These are phyloP conservation scores for Pestalotiopsis fici DNA, from an alignment of 2,329 filamentous ascomycete genomes.

Conservation along the genomic window DNA sequence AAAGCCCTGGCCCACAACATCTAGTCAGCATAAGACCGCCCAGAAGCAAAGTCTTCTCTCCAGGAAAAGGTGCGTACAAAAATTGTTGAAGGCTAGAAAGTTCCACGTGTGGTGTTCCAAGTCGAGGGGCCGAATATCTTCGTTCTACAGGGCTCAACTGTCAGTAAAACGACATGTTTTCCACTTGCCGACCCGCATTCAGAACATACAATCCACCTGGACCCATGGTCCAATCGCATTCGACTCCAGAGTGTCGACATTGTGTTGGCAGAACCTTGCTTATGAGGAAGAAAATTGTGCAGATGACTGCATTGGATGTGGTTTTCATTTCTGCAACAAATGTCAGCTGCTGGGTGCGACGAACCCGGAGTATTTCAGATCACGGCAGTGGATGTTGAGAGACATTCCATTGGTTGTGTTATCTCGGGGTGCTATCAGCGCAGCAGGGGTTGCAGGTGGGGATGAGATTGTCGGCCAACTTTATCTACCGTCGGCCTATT, in stretches of 20 bases:
- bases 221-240: not conserved
- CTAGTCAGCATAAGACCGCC: not conserved
- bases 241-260: not conserved
- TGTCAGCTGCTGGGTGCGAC: not conserved
- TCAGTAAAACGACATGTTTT: not conserved
- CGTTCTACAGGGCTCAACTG: not conserved
- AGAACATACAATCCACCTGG: conserved; percentile 2
- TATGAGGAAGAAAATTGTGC: not conserved
- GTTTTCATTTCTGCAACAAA: not conserved
- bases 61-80: not conserved
- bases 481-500: not conserved
- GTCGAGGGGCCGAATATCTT: not conserved
- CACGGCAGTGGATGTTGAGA: not conserved
- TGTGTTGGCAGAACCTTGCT: not conserved
- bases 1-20: conserved; percentile 16
- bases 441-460: not conserved
- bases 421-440: not conserved
- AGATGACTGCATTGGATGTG: not conserved
- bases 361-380: not conserved
- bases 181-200: not conserved
- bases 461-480: not conserved
- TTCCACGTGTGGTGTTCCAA: not conserved
- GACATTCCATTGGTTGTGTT: not conserved
- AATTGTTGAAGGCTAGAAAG: conserved; percentile 1
- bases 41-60: no score